A percentile compares a stretch with the other conserved stretches of the same genome.
These are phyloP conservation scores for Dendrocalamus sinicus DNA, from an alignment of 176 grass and related monocot species.

Conservation along the genomic window DNA sequence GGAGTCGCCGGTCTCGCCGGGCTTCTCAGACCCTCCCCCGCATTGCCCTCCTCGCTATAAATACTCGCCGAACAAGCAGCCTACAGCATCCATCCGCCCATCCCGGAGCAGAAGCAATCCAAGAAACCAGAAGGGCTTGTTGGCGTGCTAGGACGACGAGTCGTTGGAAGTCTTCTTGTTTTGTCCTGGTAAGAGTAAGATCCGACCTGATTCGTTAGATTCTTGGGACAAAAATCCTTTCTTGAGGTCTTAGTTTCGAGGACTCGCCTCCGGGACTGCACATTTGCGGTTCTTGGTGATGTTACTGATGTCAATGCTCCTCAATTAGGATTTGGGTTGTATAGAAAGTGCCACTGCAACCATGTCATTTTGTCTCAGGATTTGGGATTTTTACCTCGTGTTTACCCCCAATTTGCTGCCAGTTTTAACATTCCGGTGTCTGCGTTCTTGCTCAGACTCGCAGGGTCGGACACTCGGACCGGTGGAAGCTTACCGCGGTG, in stretches of 20 bases:
- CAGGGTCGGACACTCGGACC: slow-evolving; percentile 1
- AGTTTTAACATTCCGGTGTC: slow-evolving; percentile 11
- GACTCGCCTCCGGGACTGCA: slow-evolving; percentile 1
- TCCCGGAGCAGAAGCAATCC: slow-evolving; percentile 33
- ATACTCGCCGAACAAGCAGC: slow-evolving; percentile 5
- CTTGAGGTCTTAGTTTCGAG: background rate
- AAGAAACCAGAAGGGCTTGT: background rate
- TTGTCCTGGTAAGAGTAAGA: slow-evolving; percentile 61
- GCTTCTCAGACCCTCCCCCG: slow-evolving; percentile 37
- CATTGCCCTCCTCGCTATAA: slow-evolving; percentile 40
- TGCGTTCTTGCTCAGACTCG: slow-evolving; percentile 7
- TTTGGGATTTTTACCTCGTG: slow-evolving; percentile 9
- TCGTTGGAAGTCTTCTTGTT: background rate
- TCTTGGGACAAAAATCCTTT: background rate
- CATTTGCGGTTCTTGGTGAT: slow-evolving; percentile 25
- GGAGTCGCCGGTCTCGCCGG: slow-evolving; percentile 35
- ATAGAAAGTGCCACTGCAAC: background rate
- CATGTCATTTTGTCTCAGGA: background rate
- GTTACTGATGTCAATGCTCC: background rate
- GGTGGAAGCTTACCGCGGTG: background rate
- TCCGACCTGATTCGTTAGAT: slow-evolving; percentile 30
- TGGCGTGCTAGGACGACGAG: background rate
- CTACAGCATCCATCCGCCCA: slow-evolving; percentile 7
- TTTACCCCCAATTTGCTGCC: background rate
- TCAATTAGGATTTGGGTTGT: background rate